These are phyloP conservation scores for Artomyces pyxidatus DNA, from an alignment of 768 basidiomycete genomes.

Conservation along the genomic window DNA sequence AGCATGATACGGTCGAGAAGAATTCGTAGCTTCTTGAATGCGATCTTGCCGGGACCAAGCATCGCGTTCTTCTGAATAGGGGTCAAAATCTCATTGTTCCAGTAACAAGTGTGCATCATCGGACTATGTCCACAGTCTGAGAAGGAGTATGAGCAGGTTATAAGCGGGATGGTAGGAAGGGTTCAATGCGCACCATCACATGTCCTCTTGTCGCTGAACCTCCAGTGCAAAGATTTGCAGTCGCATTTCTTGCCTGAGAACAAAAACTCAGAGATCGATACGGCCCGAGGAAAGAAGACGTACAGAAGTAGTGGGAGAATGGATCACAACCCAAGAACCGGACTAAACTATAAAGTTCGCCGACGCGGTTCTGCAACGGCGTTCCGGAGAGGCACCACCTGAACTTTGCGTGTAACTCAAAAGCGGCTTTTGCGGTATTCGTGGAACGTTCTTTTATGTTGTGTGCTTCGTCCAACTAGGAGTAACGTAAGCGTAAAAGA, in stretches of 20 bases:
- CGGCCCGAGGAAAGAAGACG: slow-evolving; percentile 18
- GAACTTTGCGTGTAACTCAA: slow-evolving; percentile 72
- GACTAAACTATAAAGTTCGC: slow-evolving; percentile 92
- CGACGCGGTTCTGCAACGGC: slow-evolving; percentile 96
- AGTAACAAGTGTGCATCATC: slow-evolving; percentile 90
- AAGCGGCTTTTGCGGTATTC: slow-evolving; percentile 96
- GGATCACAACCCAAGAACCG: slow-evolving; percentile 91
- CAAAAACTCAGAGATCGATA: slow-evolving; percentile 1
- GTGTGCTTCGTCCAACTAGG: slow-evolving; percentile 88
- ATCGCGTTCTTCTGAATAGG: slow-evolving; percentile 93
- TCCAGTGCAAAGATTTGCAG: slow-evolving; percentile 96
- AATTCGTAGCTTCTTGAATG: slow-evolving; percentile 89
- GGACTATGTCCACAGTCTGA: slow-evolving; percentile 79
- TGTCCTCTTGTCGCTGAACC: slow-evolving; percentile 69
- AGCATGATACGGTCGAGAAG: slow-evolving; percentile 95
- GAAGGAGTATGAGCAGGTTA: not conserved
- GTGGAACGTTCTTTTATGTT: slow-evolving; percentile 95
- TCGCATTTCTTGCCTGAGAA: slow-evolving; percentile 74
- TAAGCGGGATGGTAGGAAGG: not conserved
- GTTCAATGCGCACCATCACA: slow-evolving; percentile 80
- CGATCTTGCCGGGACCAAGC: slow-evolving; percentile 64
- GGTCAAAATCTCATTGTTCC: slow-evolving; percentile 94
- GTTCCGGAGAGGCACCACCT: slow-evolving; percentile 97
- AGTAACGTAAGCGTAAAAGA: slow-evolving; percentile 3
- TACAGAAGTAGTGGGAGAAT: slow-evolving; percentile 88